Base-by-base conservation (phyloP, 2,329 filamentous ascomycete species). In the Bertia moriformis region DNA sequence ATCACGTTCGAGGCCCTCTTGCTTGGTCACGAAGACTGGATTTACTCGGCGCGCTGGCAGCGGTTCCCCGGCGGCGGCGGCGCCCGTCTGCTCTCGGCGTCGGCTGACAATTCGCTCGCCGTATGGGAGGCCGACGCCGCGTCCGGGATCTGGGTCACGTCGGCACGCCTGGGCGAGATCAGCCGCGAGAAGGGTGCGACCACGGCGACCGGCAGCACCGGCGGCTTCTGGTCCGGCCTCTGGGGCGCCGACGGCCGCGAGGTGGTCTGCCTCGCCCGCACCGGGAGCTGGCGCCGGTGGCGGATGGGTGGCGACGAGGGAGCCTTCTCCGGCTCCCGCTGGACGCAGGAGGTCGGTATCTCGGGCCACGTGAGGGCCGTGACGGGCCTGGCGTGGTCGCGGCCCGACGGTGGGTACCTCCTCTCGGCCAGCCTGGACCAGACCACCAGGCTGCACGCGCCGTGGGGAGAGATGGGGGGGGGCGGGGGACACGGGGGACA, bases 11-110 rank as follows among this genome's bases (percentile, higher is more conserved):
- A 98, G 57, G 91, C 91, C 1, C 66, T 98, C 2, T 70, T 98
- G 4, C 72, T 96, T 2, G 91, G 91, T 7, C 91, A 98, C 52
- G 91, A 98, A 54, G 91, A 98, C 52, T 98, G 91, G 91, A 88
- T 98, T 41, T 96, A 94, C 58, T 91, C 83, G 40, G 79, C 84
- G 2, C 13, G 60, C 64, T 42, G 59, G 56, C 38, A 60, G 54
- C 27, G 40, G 5, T 35, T 41, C 3, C 44, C 42, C 14, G 13
- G 13, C 13, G 12, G 7, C 2, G 42, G 45, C n/a, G 73, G 68
- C 42, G 65, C 83, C 12, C 84, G 83, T 48, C 71, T 95, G 4
- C 71, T 98, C 3, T 88, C 89, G 2, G 80, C 89, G 0, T 96
- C 91, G 3, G 91, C 91, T 3, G 91, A 98, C 54, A 96, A 94